These are phyloP conservation scores for Protea cynaroides DNA, from an alignment of 164 flowering plant genomes.

Conservation along the genomic window DNA sequence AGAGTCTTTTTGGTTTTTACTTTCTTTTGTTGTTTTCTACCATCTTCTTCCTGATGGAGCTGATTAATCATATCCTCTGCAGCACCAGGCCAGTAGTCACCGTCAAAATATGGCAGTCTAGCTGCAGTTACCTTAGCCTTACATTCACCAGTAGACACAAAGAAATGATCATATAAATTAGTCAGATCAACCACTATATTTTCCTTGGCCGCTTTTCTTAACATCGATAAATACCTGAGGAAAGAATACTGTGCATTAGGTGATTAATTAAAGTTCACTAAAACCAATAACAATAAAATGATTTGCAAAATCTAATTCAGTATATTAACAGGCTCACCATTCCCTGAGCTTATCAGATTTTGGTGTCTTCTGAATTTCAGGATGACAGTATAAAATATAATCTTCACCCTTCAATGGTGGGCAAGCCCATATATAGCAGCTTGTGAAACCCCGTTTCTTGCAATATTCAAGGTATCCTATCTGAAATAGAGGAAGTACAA, in stretches of 20 bases:
- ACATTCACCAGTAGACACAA: slow-evolving; percentile 26
- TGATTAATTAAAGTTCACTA: not conserved
- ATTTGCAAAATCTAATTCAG: not conserved
- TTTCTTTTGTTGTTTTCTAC: slow-evolving; percentile 17
- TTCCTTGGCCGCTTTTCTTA: slow-evolving; percentile 45
- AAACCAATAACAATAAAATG: not conserved
- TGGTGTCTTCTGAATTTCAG: slow-evolving; percentile 47
- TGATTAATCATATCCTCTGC: slow-evolving; percentile 36
- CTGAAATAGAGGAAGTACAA: slow-evolving; percentile 16
- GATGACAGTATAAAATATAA: slow-evolving; percentile 54
- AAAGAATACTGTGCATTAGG: not conserved
- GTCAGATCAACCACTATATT: slow-evolving; percentile 34
- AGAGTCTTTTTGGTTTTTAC: slow-evolving; percentile 16
- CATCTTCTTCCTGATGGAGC: slow-evolving; percentile 25
- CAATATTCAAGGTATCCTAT: slow-evolving; percentile 64
- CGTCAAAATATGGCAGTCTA: slow-evolving; percentile 68
- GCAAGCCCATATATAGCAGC: slow-evolving; percentile 62
- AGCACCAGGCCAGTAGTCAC: slow-evolving; percentile 49
- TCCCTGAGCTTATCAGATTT: slow-evolving; percentile 40
- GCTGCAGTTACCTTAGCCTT: slow-evolving; percentile 50
- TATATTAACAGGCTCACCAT: slow-evolving; percentile 27
- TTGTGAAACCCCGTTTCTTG: slow-evolving; percentile 54
- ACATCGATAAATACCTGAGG: slow-evolving; percentile 51
- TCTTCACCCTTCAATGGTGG: slow-evolving; percentile 65
- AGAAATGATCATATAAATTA: slow-evolving; percentile 50